Base-by-base conservation (phyloP, 2,329 filamentous ascomycete species). In the Sporothrix brunneoviolacea region DNA sequence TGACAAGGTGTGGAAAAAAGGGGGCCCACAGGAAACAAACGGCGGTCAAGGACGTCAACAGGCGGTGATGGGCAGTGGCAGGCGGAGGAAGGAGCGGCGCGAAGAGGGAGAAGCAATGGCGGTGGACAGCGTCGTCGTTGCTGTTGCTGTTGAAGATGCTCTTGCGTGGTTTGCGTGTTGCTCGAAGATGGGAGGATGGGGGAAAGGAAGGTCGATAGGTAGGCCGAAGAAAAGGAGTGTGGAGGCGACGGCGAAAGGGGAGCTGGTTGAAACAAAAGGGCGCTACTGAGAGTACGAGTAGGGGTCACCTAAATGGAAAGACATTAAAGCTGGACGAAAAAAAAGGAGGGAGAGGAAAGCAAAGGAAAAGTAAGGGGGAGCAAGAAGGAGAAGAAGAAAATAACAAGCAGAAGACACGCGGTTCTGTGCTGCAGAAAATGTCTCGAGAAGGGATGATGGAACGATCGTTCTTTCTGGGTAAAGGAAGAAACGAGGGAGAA, bases 161-260 rank as follows among this genome's bases (percentile, higher is more conserved):
- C 30, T 42, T 22, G 28, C 4, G 22, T 15, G 32, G 36, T 16
- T 27, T 49, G 39, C 30, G 39, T 37, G 32, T 30, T 36, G 37
- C 28, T 35, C 28, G 39, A 19, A 8, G 32, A 43, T 50, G 39
- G 40, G 40, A 50, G 38, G 39, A 36, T 27, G 32, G 38, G 27
- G n/a, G 27, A 44, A 43, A 35, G 43, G 19, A 28, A 43, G 30
- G 12, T 32, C n/a, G 33, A n/a, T 18, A 30, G 35, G 39, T 8
- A 16, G 32, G 35, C n/a, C 37, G 38, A 51, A 42, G 30, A 50
- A 51, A 48, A 54, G 50, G 48, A 56, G 50, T 52, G 50, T 48
- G 55, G 59, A 59, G 57, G 52, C 54, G 48, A 54, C 57, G 53
- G 51, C 21, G 37, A 50, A 48, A 51, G 48, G 43, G 40, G 50